A percentile compares a stretch with the other conserved stretches of the same genome.
These are phyloP conservation scores for Mycena alexandri DNA, from an alignment of 768 basidiomycete genomes.

Conservation along the genomic window DNA sequence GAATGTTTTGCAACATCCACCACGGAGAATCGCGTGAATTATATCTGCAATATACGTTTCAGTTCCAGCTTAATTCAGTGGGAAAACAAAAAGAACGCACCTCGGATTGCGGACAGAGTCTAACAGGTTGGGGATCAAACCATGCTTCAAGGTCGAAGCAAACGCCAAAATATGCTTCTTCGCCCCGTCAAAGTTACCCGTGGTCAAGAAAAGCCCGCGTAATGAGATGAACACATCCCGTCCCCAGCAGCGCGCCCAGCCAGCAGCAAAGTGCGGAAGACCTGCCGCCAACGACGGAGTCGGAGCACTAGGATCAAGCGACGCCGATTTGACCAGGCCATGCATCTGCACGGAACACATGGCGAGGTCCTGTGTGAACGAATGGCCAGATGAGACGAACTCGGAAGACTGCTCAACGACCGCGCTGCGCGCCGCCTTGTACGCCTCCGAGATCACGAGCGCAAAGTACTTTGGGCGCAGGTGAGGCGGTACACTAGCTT, in stretches of 20 bases:
- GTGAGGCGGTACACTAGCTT: conserved; percentile 81
- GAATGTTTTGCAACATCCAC: conserved; percentile 99
- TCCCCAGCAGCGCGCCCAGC: conserved; percentile 98
- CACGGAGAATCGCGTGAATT: conserved; percentile 98
- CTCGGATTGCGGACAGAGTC: conserved; percentile 90
- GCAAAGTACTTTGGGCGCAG: conserved; percentile 98
- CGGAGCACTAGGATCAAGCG: conserved; percentile 77
- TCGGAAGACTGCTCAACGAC: conserved; percentile 91
- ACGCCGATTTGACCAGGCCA: conserved; percentile 91
- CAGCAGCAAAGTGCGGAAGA: conserved; percentile 91
- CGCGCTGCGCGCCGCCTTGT: conserved; percentile 88
- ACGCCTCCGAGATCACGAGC: conserved; percentile 88
- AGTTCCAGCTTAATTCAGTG: background rate
- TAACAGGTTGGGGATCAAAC: conserved; percentile 94
- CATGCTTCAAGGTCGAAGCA: conserved; percentile 93
- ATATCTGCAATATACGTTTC: conserved; percentile 63
- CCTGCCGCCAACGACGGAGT: conserved; percentile 94
- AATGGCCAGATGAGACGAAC: conserved; percentile 86
- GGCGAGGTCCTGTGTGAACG: conserved; percentile 92
- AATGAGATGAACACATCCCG: conserved; percentile 95
- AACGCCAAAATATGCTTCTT: conserved; percentile 93
- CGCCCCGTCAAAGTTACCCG: conserved; percentile 89
- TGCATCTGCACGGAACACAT: conserved; percentile 91
- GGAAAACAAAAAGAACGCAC: conserved; percentile 53
- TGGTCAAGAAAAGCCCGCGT: conserved; percentile 93